These are phyloP conservation scores for Oryza nivara DNA, from an alignment of 176 grass and related monocot species.

Conservation along the genomic window DNA sequence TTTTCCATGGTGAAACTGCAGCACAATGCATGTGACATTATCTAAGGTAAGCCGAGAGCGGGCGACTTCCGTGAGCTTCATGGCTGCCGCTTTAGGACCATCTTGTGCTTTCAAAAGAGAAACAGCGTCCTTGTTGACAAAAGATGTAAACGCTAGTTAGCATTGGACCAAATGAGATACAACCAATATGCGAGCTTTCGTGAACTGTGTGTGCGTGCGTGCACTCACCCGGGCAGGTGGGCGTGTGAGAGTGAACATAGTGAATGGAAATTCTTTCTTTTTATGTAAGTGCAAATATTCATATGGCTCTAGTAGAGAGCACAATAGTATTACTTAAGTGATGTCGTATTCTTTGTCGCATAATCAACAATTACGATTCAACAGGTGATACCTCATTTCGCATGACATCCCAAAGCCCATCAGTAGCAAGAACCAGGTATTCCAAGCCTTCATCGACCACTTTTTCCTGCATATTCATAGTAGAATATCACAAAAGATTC, in stretches of 20 bases:
- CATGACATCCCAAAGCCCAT: slow-evolving; percentile 89
- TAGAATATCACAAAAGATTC: slow-evolving; percentile 1
- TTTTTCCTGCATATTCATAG: slow-evolving; percentile 58
- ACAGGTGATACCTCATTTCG: slow-evolving; percentile 66
- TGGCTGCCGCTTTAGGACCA: slow-evolving; percentile 52
- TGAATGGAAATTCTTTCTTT: neutral
- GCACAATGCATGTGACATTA: slow-evolving; percentile 82
- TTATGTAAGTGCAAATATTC: neutral
- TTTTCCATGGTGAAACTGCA: slow-evolving; percentile 59
- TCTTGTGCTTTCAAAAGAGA: slow-evolving; percentile 57
- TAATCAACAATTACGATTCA: neutral
- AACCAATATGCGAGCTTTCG: neutral
- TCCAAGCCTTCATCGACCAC: slow-evolving; percentile 60
- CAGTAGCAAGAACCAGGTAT: slow-evolving; percentile 79
- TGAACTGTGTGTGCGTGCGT: neutral
- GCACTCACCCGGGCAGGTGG: neutral
- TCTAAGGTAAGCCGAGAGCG: slow-evolving; percentile 47
- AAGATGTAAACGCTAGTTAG: slow-evolving; percentile 24
- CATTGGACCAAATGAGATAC: neutral
- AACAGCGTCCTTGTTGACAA: slow-evolving; percentile 59
- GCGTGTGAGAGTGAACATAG: neutral
- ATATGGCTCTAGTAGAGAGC: neutral
- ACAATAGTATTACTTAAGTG: neutral
- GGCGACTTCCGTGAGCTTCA: slow-evolving; percentile 64
- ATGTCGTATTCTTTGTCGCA: neutral